A percentile compares a stretch with the other conserved stretches of the same genome.
Conservation (phyloP, 305 asterid species). For the Fraxinus latifolia region DNA sequence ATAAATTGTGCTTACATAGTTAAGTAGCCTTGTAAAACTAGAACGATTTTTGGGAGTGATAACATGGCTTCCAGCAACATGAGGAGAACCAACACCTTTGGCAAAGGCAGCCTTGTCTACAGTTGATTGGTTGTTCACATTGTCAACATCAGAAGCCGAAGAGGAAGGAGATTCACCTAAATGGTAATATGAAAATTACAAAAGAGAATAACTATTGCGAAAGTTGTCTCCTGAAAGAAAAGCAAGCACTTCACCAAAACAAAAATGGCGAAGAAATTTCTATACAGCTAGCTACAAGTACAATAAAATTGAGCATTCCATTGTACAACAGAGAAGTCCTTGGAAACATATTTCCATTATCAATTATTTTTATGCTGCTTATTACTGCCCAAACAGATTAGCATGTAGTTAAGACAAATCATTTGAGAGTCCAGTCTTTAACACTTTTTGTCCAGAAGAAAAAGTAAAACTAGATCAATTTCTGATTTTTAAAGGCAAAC, state of each 20-base stretch:
- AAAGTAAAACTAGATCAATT: background rate
- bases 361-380: background rate
- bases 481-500: background rate
- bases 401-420: background rate
- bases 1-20: constrained; percentile 35
- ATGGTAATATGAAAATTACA: constrained; percentile 22
- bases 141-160: constrained; percentile 96
- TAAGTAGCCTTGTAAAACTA: constrained; percentile 35
- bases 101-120: constrained; percentile 62
- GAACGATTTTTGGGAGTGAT: constrained; percentile 36
- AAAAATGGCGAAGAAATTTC: background rate
- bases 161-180: constrained; percentile 99
- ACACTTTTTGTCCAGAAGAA: background rate
- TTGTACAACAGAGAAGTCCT: background rate
- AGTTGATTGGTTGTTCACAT: constrained; percentile 71
- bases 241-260: background rate
- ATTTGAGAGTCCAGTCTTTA: background rate
- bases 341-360: background rate
- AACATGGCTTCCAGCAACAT: constrained; percentile 38
- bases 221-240: constrained; percentile 17
- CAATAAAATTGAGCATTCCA: background rate
- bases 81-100: constrained; percentile 47
- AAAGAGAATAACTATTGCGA: constrained; percentile 11
- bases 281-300: constrained; percentile 11
- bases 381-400: background rate